Evolutionary conservation across 2,329 filamentous ascomycete species (phyloP).

Genomic region (Grosmannia clavigera): DNA sequence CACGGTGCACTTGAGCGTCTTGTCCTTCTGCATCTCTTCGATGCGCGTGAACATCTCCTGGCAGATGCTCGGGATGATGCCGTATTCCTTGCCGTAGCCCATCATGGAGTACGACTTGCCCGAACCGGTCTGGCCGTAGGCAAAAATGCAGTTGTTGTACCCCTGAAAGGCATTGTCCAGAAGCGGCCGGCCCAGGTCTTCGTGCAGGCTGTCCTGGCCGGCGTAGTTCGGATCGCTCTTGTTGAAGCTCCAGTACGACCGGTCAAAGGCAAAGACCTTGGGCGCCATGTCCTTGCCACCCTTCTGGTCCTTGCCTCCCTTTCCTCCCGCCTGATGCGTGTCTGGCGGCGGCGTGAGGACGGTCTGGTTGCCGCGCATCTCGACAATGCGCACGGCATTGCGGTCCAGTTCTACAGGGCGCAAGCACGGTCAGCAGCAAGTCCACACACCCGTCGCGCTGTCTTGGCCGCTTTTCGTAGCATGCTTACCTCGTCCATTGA

Average conservation of each 20-base stretch:
- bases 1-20: constrained; percentile 92
- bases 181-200: constrained; percentile 88
- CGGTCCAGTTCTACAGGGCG: constrained; percentile 63
- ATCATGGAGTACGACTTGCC: constrained; percentile 86
- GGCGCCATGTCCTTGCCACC: constrained; percentile 52
- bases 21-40: constrained; percentile 61
- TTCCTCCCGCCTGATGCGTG: constrained; percentile 31
- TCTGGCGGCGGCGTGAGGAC: constrained; percentile 64
- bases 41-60: constrained; percentile 94
- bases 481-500: constrained; percentile 76
- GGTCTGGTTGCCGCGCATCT: constrained; percentile 91
- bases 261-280: constrained; percentile 91
- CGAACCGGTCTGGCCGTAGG: constrained; percentile 93
- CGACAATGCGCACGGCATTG: constrained; percentile 89
- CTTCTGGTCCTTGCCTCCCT: constrained; percentile 29
- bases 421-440: neutral
- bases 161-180: constrained; percentile 98
- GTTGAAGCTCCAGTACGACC: constrained; percentile 95
- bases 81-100: constrained; percentile 63
- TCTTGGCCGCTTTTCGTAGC: no score
- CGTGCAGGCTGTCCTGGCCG: constrained; percentile 85
- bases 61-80: constrained; percentile 88
- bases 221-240: constrained; percentile 73
- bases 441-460: neutral
- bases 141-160: constrained; percentile 98